These are phyloP conservation scores for Euphorbia lathyris DNA, from an alignment of 345 rosid genomes.

Conservation along the genomic window DNA sequence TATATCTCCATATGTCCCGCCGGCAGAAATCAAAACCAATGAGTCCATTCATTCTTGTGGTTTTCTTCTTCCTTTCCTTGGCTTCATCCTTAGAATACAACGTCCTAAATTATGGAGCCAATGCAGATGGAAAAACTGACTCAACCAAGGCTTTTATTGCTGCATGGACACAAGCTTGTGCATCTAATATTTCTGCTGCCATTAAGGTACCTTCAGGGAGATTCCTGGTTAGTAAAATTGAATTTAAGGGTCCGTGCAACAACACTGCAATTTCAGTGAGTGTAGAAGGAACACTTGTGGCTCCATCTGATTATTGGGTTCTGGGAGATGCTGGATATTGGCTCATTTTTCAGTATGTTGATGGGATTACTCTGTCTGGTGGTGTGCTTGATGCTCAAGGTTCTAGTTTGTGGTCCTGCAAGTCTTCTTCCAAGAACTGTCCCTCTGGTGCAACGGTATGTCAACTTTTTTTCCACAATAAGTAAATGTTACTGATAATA, in stretches of 20 bases:
- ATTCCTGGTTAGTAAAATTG: slow-evolving; percentile 6
- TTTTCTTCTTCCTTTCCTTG: neutral
- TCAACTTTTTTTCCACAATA: neutral
- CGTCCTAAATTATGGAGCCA: slow-evolving; percentile 17
- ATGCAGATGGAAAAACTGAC: slow-evolving; percentile 12
- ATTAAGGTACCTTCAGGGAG: neutral
- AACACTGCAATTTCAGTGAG: slow-evolving; percentile 37
- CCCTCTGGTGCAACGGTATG: slow-evolving; percentile 66
- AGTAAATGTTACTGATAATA: too few relatives aligned
- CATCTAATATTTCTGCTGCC: neutral
- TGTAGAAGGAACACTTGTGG: slow-evolving; percentile 49
- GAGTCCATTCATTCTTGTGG: too few relatives aligned
- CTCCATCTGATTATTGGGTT: slow-evolving; percentile 48
- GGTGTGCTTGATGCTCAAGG: slow-evolving; percentile 58
- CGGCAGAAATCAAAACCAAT: too few relatives aligned
- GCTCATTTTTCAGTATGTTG: slow-evolving; percentile 49
- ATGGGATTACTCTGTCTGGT: slow-evolving; percentile 42
- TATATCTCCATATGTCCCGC: too few relatives aligned
- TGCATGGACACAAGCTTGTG: slow-evolving; percentile 19
- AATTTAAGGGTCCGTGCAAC: slow-evolving; percentile 48
- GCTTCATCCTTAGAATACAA: slow-evolving; percentile 6
- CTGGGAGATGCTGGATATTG: slow-evolving; percentile 50
- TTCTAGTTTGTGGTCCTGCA: slow-evolving; percentile 54
- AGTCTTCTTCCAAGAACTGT: slow-evolving; percentile 46
- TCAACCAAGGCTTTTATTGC: slow-evolving; percentile 11